A percentile compares a stretch with the other conserved stretches of the same genome.
Conservation (phyloP, 331 rosid species). For the Pyrus hybrid region DNA sequence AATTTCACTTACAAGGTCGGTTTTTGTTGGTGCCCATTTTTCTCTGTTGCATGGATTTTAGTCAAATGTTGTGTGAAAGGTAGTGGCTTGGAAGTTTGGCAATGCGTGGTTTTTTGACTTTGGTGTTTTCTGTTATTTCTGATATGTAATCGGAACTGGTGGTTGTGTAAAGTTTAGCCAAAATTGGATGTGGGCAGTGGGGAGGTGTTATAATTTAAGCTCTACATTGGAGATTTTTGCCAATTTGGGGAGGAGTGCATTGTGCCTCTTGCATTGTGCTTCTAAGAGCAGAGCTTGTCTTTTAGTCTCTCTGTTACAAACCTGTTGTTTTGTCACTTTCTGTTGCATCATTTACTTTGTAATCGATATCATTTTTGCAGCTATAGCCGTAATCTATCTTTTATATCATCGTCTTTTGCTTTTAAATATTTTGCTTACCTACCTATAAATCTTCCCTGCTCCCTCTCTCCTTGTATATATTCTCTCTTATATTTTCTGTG, state of each 20-base stretch:
- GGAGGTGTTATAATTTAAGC: background rate
- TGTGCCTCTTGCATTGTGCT: background rate
- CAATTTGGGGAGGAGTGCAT: background rate
- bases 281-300: background rate
- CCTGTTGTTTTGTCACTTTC: background rate
- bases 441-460: background rate
- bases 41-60: background rate
- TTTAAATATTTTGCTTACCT: background rate
- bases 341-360: background rate
- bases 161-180: conserved; percentile 7
- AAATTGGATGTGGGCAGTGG: background rate
- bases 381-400: background rate
- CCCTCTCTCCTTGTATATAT: background rate
- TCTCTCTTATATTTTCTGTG: background rate
- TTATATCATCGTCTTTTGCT: background rate
- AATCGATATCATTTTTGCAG: too few species aligned
- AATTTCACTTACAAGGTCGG: conserved; percentile 83
- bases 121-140: background rate
- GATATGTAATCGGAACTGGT: background rate
- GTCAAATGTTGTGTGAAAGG: conserved; percentile 6
- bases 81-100: background rate
- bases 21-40: background rate
- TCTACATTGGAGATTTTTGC: background rate
- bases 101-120: conserved; percentile 15
- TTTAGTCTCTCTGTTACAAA: background rate